Percentiles rank a stretch among this genome's conserved stretches.
Evolutionary conservation across 208 protist genomes (phyloP).

Genomic region (Leishmania major): DNA sequence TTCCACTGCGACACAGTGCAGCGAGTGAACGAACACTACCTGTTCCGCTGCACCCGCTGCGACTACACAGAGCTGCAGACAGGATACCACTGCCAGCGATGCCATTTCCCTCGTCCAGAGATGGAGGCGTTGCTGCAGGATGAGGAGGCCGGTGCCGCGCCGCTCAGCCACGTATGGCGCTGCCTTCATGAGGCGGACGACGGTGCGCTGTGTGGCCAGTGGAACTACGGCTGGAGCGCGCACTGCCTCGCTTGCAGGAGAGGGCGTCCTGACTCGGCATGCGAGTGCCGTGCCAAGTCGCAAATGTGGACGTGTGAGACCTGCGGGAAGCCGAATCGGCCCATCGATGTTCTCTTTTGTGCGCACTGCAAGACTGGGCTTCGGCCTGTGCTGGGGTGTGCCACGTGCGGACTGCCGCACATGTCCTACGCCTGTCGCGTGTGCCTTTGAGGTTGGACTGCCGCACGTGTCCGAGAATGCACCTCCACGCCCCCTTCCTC

Average conservation of each 20-base stretch:
- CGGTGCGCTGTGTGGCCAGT: constrained; percentile 47
- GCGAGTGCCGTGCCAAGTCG: constrained; percentile 63
- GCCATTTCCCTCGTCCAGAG: constrained; percentile 49
- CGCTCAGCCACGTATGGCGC: constrained; percentile 58
- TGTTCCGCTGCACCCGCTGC: constrained; percentile 63
- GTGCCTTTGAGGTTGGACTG: constrained; percentile 7
- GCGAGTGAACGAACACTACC: constrained; percentile 59
- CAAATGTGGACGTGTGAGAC: constrained; percentile 51
- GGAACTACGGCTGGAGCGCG: constrained; percentile 82
- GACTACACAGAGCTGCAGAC: constrained; percentile 33
- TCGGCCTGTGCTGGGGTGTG: constrained; percentile 45
- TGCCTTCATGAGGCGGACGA: constrained; percentile 58
- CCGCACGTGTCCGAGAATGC: neutral
- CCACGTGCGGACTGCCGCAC: constrained; percentile 50
- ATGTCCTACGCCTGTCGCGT: constrained; percentile 41
- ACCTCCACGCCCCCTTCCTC: neutral
- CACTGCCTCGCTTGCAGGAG: constrained; percentile 49
- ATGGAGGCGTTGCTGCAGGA: constrained; percentile 20
- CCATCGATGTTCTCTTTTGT: constrained; percentile 71
- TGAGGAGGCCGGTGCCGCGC: constrained; percentile 2
- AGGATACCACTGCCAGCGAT: constrained; percentile 68
- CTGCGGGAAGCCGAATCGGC: constrained; percentile 58
- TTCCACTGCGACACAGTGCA: constrained; percentile 54
- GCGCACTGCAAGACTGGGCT: constrained; percentile 45
- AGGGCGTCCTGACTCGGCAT: constrained; percentile 37